Evolutionary conservation across 306 rosid species (phyloP), one percentile per base, ranked within the genome.

Genomic region (Alnus rubra): DNA sequence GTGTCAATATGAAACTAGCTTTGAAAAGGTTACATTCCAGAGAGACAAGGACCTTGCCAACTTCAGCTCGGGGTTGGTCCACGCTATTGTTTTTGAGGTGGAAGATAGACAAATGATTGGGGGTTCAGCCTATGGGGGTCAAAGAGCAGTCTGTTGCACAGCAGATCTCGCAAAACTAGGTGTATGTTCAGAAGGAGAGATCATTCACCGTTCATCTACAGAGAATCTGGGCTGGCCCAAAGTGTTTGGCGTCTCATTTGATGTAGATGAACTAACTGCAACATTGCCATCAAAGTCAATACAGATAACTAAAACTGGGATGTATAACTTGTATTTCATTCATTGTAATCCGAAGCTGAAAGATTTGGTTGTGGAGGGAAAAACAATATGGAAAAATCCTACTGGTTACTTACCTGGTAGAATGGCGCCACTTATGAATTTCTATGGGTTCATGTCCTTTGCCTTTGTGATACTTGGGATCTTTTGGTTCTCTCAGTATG

Each of bases 71-170:
- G 82, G 84, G 69, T 85, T 87, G 9, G 77, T 95, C 79, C 96
- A 93, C 69, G 97, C 94, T 47, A 89, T 95, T 85, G 79, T 95
- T 67, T 95, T 95, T 81, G 98, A 95, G 83, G 99, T 95, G 78
- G 99, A 95, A 79, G 99, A 95, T 82, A 95, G 99, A 74, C 96
- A 93, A 82, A 88, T 86, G 45, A 87, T 95, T 69, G 98, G 99
- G 67, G 99, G 99, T 79, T 93, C 99, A 1, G 99, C 97, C 2
- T 95, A 95, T 81, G 98, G 99, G 13, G 98, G 99, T 81, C 99
- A 95, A 82, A 91, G 99, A 85, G 99, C 99, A 23, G 93, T 95
- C 45, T 93, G 99, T 84, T 95, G 99, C 86, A 88, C 99, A 0
- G 80, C 91, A 37, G 99, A 95, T 89, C 96, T 95, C 60, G 98